Evolutionary conservation across 371 early-diverging fungal genomes (phyloP), one percentile per base, ranked within the genome.

Genomic region (Actinomortierella wolfii): DNA sequence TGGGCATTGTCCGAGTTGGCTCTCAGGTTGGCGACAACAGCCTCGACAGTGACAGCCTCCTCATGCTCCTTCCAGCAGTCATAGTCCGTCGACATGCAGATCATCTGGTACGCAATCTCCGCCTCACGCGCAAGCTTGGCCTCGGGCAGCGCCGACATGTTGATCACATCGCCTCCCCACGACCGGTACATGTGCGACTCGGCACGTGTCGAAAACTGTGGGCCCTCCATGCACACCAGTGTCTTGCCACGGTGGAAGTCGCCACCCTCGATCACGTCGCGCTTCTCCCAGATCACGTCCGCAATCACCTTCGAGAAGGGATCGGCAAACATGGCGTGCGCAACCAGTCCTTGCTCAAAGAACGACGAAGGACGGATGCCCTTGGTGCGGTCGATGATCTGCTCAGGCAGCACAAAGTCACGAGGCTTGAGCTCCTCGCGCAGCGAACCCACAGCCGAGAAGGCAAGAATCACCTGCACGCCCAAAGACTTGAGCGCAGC

Each of bases 21-120:
- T 59, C 81, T 85, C 89, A 97, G 86, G 77, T 91, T 96, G 44
- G 84, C 84, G 83, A 98, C 90, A 41, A 98, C 99, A 25, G 90
- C 89, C 64, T 94, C 93, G 15, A 97, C 96, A 15, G 91, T 91
- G 41, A 98, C 98, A 7, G 89, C 85, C 67, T 91, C 97, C 78
- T 95, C 97, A 21, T 88, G 83, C 53, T 83, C 90, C 70, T 92
- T 88, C 99, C 99, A 98, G 82, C 96, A 95, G 75, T 98, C 99
- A 66, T 97, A 98, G 80, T 98, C 99, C 44, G 99, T 98, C n/a
- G 94, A 87, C 99, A 98, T 98, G 84, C 97, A 97, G 17, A 98
- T 85, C 91, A 97, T 92, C 67, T 94, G 94, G 73, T 98, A 98
- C 14, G 94, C 94, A 55, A 98, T 94, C 81, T 97, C 99, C 41